A percentile compares a stretch with the other conserved stretches of the same genome.
phyloP scores from a whole-genome alignment of 2,329 filamentous ascomycete species.

The Uncinocarpus reesii region DNA sequence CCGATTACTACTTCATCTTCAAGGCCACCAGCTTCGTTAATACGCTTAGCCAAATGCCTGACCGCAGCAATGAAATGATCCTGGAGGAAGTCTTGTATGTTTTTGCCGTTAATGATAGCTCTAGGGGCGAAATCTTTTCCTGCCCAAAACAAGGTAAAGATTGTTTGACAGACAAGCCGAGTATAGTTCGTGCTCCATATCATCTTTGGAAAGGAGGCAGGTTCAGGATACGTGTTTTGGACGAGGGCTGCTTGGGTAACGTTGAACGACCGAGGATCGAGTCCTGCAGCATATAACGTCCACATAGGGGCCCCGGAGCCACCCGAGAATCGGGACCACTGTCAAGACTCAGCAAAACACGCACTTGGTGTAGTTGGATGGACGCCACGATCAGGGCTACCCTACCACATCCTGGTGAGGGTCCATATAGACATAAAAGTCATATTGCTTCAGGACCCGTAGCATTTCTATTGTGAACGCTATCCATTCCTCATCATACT shows the following conservation, averaged over 20 bases:
- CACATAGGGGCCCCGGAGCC: constrained; percentile 95
- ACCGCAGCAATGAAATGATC: constrained; percentile 73
- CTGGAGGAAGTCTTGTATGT: constrained; percentile 93
- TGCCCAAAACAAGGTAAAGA: constrained; percentile 90
- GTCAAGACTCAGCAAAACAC: constrained; percentile 18
- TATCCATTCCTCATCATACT: constrained; percentile 90
- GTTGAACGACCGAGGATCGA: constrained; percentile 76
- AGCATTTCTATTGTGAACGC: constrained; percentile 79
- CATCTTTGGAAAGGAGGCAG: constrained; percentile 89
- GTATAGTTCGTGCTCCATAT: constrained; percentile 98
- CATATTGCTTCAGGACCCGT: constrained; percentile 74
- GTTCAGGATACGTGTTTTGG: constrained; percentile 83
- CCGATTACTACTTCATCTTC: constrained; percentile 81
- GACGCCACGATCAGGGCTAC: not conserved
- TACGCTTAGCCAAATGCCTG: constrained; percentile 67
- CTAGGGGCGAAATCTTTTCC: constrained; percentile 89
- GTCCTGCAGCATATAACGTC: constrained; percentile 88
- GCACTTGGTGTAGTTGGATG: not conserved
- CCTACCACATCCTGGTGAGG: constrained; percentile 87
- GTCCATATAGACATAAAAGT: constrained; percentile 97
- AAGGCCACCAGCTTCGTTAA: constrained; percentile 81
- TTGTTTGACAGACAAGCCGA: constrained; percentile 72
- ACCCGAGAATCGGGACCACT: constrained; percentile 91
- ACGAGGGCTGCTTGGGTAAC: constrained; percentile 86
- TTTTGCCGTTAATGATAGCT: constrained; percentile 84